Evolutionary conservation across 768 basidiomycete species (phyloP), one percentile per base, ranked within the genome.

Genomic region (Tulasnella sp.): DNA sequence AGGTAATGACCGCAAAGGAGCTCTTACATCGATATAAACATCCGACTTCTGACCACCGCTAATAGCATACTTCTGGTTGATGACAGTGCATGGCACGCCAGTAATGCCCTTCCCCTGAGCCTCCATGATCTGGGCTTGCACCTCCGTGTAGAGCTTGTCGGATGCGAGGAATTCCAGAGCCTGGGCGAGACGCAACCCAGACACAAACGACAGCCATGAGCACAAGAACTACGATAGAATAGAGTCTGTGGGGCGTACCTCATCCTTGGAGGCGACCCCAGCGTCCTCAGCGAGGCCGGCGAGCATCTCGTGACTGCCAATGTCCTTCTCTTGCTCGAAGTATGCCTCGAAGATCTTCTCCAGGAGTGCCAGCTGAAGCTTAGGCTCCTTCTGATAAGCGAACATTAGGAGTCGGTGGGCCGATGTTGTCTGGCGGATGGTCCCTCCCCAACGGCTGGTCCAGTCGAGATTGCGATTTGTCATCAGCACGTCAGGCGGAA

Each of bases 51-150:
- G 93, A 13, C 90, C 90, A 11, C 93, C 93, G 73, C 88, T 90
- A 37, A 93, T 87, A 6, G 90, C 92, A 90, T 91, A 94, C 82
- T 90, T 91, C 16, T 89, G 88, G 82, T 93, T 90, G 80, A 94
- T 91, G 81, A 94, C 89, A 37, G 90, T 91, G 85, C 93, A 89
- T 10, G 93, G 93, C 3, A 95, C 92, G 51, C 93, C 93, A 6
- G 88, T 90, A 73, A 95, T 89, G 23, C 93, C 93, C 77, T 90
- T 88, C 57, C 85, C 84, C 75, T 90, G 88, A 55, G 91, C 91
- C 71, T 89, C 87, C 11, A 87, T 86, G 81, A 90, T 90, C 84
- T 91, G 89, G 13, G 85, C 84, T 79, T 90, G 85, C 0, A 94
- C 90, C 80, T 92, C 91, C 74, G 87, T 86, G 81, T 88, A 86